Conservation (phyloP, 2,329 filamentous ascomycete species). For the Cladophialophora exuberans region DNA sequence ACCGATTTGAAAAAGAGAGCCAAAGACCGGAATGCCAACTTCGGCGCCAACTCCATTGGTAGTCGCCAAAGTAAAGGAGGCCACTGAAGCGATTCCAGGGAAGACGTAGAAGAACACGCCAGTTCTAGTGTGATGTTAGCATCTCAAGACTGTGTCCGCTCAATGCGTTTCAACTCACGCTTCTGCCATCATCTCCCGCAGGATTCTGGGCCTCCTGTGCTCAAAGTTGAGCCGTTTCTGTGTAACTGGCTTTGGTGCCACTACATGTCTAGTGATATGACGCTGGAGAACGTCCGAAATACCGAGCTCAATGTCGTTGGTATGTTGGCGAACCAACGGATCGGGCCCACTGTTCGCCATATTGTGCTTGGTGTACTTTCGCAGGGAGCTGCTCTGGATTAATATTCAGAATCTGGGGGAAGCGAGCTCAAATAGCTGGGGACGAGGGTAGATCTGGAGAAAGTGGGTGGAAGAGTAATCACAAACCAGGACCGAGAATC, state of each 20-base stretch:
- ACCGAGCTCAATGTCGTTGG: conserved; percentile 52
- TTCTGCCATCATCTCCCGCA: conserved; percentile 61
- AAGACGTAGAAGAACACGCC: conserved; percentile 62
- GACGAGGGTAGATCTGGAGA: conserved; percentile 7
- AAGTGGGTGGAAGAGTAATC: conserved; percentile 8
- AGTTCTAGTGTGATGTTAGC: conserved; percentile 34
- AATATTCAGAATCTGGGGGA: conserved; percentile 12
- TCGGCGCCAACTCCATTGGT: conserved; percentile 44
- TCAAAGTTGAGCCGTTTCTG: conserved; percentile 61
- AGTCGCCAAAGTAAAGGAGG: conserved; percentile 50
- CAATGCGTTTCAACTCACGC: conserved; percentile 35
- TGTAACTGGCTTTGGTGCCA: conserved; percentile 54
- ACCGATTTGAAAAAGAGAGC: conserved; percentile 60
- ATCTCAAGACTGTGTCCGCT: neutral
- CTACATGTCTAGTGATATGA: conserved; percentile 55
- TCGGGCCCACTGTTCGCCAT: conserved; percentile 1
- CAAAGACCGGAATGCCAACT: conserved; percentile 42
- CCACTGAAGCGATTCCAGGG: conserved; percentile 56
- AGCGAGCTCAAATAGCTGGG: neutral
- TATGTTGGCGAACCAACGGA: conserved; percentile 32
- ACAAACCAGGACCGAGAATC: neutral
- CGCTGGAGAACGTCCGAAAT: conserved; percentile 57
- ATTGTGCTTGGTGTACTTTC: neutral
- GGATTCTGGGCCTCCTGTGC: conserved; percentile 54
- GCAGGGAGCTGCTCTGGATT: neutral